Conservation (phyloP, 495 filamentous ascomycete genomes). For the Schizothecium vesticola region DNA sequence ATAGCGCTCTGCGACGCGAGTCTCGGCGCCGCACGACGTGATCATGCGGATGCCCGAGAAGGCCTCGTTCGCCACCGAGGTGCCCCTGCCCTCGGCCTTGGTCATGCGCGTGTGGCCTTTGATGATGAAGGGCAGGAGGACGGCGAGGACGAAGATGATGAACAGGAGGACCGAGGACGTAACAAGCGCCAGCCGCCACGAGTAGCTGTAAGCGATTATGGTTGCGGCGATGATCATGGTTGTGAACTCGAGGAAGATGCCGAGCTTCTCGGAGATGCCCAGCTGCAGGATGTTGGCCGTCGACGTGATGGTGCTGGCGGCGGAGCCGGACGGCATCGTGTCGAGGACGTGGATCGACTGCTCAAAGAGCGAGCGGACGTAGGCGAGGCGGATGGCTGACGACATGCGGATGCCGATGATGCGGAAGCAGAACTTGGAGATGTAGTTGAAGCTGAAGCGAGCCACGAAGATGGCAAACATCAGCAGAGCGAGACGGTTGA, state of each 20-base stretch:
- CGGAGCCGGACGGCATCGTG: slow-evolving; percentile 48
- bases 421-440: slow-evolving; percentile 46
- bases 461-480: slow-evolving; percentile 40
- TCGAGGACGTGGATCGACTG: slow-evolving; percentile 55
- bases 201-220: slow-evolving; percentile 53
- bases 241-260: slow-evolving; percentile 48
- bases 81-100: slow-evolving; percentile 46
- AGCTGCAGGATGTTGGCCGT: slow-evolving; percentile 56
- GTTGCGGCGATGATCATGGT: slow-evolving; percentile 56
- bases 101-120: slow-evolving; percentile 41
- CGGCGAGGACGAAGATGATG: slow-evolving; percentile 47
- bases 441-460: slow-evolving; percentile 40
- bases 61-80: slow-evolving; percentile 54
- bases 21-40: slow-evolving; percentile 58
- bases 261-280: slow-evolving; percentile 61
- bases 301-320: slow-evolving; percentile 53
- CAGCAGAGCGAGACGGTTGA: slow-evolving; percentile 28
- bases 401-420: slow-evolving; percentile 48
- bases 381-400: slow-evolving; percentile 47
- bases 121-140: slow-evolving; percentile 54
- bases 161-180: slow-evolving; percentile 54
- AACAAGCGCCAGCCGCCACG: slow-evolving; percentile 53
- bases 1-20: slow-evolving; percentile 47
- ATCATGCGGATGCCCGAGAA: slow-evolving; percentile 55
- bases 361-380: slow-evolving; percentile 47